Base-by-base conservation (phyloP, 768 basidiomycete species). In the Phlebiopsis gigantea region DNA sequence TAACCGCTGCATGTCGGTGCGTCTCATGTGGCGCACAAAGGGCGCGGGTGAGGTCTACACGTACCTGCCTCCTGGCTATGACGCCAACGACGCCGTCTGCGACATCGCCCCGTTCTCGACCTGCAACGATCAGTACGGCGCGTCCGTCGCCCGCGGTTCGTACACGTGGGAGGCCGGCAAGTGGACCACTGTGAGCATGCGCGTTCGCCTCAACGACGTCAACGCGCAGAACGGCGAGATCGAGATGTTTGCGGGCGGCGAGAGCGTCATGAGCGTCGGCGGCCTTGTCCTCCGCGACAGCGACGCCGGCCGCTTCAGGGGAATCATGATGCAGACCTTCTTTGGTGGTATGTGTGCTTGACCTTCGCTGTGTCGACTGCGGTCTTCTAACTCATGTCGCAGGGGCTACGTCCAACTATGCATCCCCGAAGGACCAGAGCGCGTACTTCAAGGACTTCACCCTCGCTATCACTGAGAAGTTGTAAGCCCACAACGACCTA, bases 281-380 rank as follows among this genome's bases (percentile, higher is more conserved):
- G 82, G 82, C 17, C 72, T 90, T 22, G 75, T 81, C 56, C 71
- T 89, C 29, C 72, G 82, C 48, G 74, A 79, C 58, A 73, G 72
- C 56, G 68, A 65, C 25, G 68, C 71, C 0, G 80, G 82, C 41
- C 75, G 74, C 59, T 78, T 90, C 63, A 76, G 81, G 30, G 88
- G 88, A 21, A 79, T 87, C 56, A 82, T 82, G 68, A 79, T 84
- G 76, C 84, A 89, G 72, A 85, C 87, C n/a, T 89, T 89, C 79
- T 89, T 90, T 61, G 87, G 87, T 47, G 85, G 82, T 79, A 17
- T 21, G 46, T 24, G 7, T 39, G 8, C 39, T 2, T 41, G 31
- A 8, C 9, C 15, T 10, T 5, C 22, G 17, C 30, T 46, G 21
- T 34, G 19, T 57, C 17, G 17, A 39, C 1, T 43, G 24, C 31